Evolutionary conservation across 2,329 filamentous ascomycete species (phyloP).

Genomic region (Hypoxylon sp.): DNA sequence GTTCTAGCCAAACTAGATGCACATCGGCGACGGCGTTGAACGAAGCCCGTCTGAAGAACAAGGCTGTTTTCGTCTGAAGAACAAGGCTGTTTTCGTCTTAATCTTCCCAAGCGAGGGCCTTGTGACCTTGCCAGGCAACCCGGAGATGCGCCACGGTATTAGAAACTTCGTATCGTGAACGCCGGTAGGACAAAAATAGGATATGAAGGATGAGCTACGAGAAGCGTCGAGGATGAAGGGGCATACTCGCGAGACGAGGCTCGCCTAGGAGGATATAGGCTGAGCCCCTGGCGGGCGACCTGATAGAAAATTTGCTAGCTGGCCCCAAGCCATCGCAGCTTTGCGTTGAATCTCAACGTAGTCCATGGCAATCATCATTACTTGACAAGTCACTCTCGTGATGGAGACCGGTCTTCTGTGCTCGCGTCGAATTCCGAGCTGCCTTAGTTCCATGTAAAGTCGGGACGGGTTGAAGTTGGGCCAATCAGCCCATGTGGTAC

Average conservation of each 20-base stretch:
- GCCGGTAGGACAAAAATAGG: background rate
- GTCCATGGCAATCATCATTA: background rate
- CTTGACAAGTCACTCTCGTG: background rate
- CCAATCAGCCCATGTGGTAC: conserved; percentile 16
- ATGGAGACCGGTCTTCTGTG: background rate
- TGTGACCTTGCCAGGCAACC: background rate
- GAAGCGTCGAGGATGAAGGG: background rate
- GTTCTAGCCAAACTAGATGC: background rate
- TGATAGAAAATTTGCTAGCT: background rate
- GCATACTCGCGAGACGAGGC: background rate
- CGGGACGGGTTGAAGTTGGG: conserved; percentile 2
- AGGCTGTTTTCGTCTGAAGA: background rate
- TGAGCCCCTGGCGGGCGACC: background rate
- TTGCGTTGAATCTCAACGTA: background rate
- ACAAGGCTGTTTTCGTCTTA: background rate
- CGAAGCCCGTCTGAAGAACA: background rate
- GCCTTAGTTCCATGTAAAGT: conserved; percentile 2
- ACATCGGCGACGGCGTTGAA: background rate
- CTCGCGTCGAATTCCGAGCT: conserved; percentile 1
- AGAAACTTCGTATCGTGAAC: background rate
- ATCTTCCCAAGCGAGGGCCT: background rate
- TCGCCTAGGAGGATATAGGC: background rate
- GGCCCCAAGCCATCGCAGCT: background rate
- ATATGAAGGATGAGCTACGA: background rate
- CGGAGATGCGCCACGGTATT: background rate